Percentiles rank a stretch among this genome's conserved stretches.
Evolutionary conservation across 129 eudicot genomes (phyloP).

Genomic region (Heracleum sosnowskyi): DNA sequence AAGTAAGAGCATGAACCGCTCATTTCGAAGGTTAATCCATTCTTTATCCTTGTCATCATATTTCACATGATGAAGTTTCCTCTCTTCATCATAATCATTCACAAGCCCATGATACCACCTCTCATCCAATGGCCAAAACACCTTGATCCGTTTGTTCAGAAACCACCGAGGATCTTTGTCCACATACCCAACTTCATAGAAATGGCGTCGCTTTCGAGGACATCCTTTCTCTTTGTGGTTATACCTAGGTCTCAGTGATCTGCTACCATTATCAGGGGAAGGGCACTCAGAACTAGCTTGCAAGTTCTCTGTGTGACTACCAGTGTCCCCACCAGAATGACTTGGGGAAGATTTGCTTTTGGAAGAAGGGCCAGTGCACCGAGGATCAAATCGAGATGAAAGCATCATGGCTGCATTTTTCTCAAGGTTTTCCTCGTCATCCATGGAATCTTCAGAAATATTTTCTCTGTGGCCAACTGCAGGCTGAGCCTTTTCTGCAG

Average conservation of each 20-base stretch:
- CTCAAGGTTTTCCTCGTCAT: constrained; percentile 72
- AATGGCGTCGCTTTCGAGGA: constrained; percentile 68
- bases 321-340: constrained; percentile 25
- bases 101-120: constrained; percentile 92
- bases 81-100: constrained; percentile 55
- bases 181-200: constrained; percentile 54
- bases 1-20: constrained; percentile 79
- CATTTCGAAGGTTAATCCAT: constrained; percentile 80
- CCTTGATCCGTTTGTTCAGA: constrained; percentile 70
- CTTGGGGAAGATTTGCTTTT: constrained; percentile 27
- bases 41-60: constrained; percentile 92
- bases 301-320: constrained; percentile 23
- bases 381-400: constrained; percentile 93
- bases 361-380: constrained; percentile 64
- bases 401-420: constrained; percentile 97
- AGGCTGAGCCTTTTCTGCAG: constrained; percentile 33
- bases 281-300: constrained; percentile 29
- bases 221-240: constrained; percentile 49
- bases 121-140: constrained; percentile 94
- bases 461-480: constrained; percentile 25
- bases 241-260: constrained; percentile 71
- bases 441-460: constrained; percentile 30
- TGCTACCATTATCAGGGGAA: constrained; percentile 42
- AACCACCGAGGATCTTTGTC: constrained; percentile 68
- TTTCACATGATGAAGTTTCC: constrained; percentile 73